Evolutionary conservation across 2,329 filamentous ascomycete genomes (phyloP).

Genomic region (Ophiosphaerella korrae): DNA sequence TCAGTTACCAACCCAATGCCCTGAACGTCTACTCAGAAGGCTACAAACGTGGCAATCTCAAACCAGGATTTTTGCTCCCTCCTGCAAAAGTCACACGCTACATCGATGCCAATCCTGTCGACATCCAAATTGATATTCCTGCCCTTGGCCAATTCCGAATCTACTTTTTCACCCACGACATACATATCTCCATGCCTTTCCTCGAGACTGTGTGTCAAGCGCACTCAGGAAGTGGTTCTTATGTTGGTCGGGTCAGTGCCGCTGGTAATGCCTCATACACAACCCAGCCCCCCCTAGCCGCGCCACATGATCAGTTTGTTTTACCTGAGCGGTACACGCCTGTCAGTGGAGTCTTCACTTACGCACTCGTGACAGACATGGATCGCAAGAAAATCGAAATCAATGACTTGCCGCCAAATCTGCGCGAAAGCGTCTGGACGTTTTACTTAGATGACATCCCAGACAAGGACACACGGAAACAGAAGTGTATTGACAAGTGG

Average conservation of each 20-base stretch:
- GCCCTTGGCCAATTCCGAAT: constrained; percentile 78
- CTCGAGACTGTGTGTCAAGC: constrained; percentile 63
- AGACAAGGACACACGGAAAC: constrained; percentile 58
- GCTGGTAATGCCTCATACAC: constrained; percentile 67
- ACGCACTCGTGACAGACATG: constrained; percentile 66
- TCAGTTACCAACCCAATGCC: constrained; percentile 67
- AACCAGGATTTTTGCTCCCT: constrained; percentile 57
- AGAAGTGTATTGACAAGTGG: constrained; percentile 70
- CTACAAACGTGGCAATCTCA: constrained; percentile 53
- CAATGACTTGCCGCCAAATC: constrained; percentile 63
- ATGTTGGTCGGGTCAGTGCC: constrained; percentile 64
- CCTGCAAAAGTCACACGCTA: constrained; percentile 75
- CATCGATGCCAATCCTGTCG: constrained; percentile 77
- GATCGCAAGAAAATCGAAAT: constrained; percentile 68
- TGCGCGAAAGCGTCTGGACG: constrained; percentile 72
- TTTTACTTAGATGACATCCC: constrained; percentile 72
- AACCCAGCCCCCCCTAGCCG: constrained; percentile 60
- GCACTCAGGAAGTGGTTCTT: constrained; percentile 58
- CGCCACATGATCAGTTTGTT: constrained; percentile 68
- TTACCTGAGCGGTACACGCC: constrained; percentile 71
- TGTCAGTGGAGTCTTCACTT: constrained; percentile 72
- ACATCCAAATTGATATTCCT: constrained; percentile 78
- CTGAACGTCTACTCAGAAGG: constrained; percentile 64
- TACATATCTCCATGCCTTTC: constrained; percentile 61
- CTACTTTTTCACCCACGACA: constrained; percentile 71